Base-by-base conservation (phyloP, 371 early-diverging fungal genomes). In the Massospora cicadina region DNA sequence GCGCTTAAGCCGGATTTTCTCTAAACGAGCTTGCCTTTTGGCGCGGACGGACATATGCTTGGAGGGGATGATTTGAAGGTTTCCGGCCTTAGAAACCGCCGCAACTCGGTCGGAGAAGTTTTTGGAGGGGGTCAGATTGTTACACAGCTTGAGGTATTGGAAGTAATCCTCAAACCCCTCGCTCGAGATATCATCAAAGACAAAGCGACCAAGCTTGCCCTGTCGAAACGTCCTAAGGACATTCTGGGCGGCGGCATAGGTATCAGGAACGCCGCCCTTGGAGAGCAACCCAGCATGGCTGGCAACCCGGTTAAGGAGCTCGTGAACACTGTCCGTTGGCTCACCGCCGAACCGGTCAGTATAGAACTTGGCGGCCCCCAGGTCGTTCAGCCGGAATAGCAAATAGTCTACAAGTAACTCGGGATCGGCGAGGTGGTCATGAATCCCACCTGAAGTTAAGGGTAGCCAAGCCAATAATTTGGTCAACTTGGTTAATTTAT, bases 361-460 rank as follows among this genome's bases (percentile, higher is more conserved):
- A 63, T 81, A 82, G 26, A 77, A 79, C 60, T 64, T 60, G 12
- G 53, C 10, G 12, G 23, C 71, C 7, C 74, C 71, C 21, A 75
- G 69, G 26, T 75, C 70, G 71, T 95, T 94, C 43, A 96, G 73
- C 29, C 83, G 77, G 71, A 80, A 93, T 0, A 96, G 76, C 1
- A 96, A 73, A 70, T 91, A 96, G 69, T 93, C 94, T 0, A 82
- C 91, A 68, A 94, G 82, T 30, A 89, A 77, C 69, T 79, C 75
- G 62, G 86, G 84, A 58, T 90, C 90, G 2, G 88, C 83, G 25
- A 92, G 71, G 66, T 87, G 82, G 69, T 94, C 94, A 1, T 85
- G 85, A 30, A 93, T 91, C 2, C 89, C 91, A 33, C 91, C 85
- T 78, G 64, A 21, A 23, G 60, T 24, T 28, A 70, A 65, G 29